A percentile compares a stretch with the other conserved stretches of the same genome.
Conservation (phyloP, 2,329 filamentous ascomycete species). For the Alternaria longipes region DNA sequence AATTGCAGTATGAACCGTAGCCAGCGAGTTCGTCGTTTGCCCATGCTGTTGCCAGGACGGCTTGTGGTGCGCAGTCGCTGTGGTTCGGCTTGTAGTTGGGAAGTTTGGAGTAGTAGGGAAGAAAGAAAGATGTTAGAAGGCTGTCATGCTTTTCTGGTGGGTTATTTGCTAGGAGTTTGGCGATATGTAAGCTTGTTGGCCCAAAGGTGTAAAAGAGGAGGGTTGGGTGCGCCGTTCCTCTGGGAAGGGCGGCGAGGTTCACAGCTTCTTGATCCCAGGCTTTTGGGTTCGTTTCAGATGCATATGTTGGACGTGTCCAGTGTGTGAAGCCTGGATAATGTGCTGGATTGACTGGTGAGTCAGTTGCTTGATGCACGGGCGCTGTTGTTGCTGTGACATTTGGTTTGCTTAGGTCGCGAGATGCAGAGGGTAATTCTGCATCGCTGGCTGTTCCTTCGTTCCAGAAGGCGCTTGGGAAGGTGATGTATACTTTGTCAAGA, state of each 20-base stretch:
- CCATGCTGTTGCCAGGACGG: conserved; percentile 78
- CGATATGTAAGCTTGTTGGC: conserved; percentile 50
- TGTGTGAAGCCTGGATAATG: conserved; percentile 74
- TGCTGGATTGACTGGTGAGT: conserved; percentile 39
- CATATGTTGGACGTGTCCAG: conserved; percentile 77
- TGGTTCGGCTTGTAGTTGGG: conserved; percentile 69
- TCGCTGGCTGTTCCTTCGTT: conserved; percentile 38
- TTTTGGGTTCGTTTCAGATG: conserved; percentile 66
- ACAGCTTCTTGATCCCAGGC: conserved; percentile 80
- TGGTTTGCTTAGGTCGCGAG: conserved; percentile 33
- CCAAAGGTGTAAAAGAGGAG: conserved; percentile 85
- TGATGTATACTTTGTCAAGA: conserved; percentile 71
- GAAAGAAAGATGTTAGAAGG: conserved; percentile 72
- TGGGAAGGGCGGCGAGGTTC: conserved; percentile 74
- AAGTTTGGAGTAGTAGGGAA: conserved; percentile 79
- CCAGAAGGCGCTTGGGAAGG: conserved; percentile 82
- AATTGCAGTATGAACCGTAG: conserved; percentile 84
- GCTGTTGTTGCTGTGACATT: conserved; percentile 52
- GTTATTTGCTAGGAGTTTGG: conserved; percentile 36
- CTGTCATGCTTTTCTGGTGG: conserved; percentile 57
- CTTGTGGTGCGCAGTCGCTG: conserved; percentile 68
- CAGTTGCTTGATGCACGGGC: conserved; percentile 45
- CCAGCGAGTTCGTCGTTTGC: conserved; percentile 80
- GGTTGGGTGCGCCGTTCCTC: conserved; percentile 72
- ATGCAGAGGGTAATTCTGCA: conserved; percentile 4